Evolutionary conservation across 1,284 basidiomycete genomes (phyloP).

Genomic region (Naganishia sp.): DNA sequence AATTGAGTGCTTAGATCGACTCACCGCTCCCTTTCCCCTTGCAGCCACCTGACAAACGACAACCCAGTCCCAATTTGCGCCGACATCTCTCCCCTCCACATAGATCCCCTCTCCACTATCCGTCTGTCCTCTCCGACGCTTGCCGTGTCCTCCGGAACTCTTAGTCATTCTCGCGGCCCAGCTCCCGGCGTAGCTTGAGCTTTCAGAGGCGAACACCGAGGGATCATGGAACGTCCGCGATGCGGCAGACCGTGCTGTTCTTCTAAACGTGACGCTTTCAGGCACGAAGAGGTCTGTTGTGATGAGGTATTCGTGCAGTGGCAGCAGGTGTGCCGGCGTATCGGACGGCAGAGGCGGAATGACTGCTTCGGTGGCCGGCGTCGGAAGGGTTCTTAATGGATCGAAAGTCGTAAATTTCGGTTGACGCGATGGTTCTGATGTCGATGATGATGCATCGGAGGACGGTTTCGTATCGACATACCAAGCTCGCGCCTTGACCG

Average conservation of each 20-base stretch:
- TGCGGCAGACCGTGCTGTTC: constrained; percentile 22
- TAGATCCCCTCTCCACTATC: constrained; percentile 34
- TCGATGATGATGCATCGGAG: not conserved
- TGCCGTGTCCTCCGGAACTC: constrained; percentile 24
- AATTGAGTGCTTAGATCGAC: not conserved
- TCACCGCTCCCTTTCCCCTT: constrained; percentile 34
- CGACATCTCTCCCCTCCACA: constrained; percentile 31
- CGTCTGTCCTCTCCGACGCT: constrained; percentile 31
- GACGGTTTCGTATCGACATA: constrained; percentile 22
- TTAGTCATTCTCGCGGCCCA: constrained; percentile 15
- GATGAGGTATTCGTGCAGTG: constrained; percentile 29
- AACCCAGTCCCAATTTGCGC: constrained; percentile 38
- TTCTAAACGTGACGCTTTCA: constrained; percentile 26
- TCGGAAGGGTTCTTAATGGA: constrained; percentile 29
- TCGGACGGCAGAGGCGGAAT: constrained; percentile 23
- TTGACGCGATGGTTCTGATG: constrained; percentile 2
- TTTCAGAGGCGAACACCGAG: not conserved
- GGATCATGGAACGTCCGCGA: constrained; percentile 15
- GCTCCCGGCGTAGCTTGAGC: constrained; percentile 7
- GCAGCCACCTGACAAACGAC: constrained; percentile 34
- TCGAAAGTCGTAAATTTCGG: constrained; percentile 33
- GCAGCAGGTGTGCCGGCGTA: constrained; percentile 20
- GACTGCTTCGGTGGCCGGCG: constrained; percentile 16
- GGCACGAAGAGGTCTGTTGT: constrained; percentile 30
- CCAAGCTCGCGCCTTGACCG: constrained; percentile 34